Evolutionary conservation across 192 early-diverging fungal genomes (phyloP).

Genomic region (Backusella sp.): DNA sequence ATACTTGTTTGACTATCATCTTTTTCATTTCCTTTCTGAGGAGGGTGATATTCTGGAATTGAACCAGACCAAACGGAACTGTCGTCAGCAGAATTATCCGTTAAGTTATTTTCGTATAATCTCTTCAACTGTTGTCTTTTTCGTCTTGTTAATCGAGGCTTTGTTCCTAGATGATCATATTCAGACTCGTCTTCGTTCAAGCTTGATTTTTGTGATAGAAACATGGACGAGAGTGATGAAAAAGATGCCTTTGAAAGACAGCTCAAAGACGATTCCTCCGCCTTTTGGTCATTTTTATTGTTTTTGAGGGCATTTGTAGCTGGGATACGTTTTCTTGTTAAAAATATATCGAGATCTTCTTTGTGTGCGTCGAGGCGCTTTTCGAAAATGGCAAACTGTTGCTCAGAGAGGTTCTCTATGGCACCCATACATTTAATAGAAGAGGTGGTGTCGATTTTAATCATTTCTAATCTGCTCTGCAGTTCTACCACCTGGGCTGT

Average conservation of each 20-base stretch:
- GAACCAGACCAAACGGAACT: background rate
- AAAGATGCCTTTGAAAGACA: background rate
- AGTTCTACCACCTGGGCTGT: background rate
- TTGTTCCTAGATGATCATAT: background rate
- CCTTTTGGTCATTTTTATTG: background rate
- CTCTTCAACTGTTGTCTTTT: background rate
- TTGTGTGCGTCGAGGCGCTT: background rate
- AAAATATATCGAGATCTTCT: background rate
- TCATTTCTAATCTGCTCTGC: slow-evolving; percentile 8
- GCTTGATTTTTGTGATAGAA: background rate
- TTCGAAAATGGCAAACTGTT: background rate
- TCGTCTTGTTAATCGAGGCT: background rate
- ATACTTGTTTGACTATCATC: background rate
- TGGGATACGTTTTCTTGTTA: background rate
- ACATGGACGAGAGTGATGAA: background rate
- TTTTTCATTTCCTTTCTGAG: background rate
- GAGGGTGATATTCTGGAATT: background rate
- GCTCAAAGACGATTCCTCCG: background rate
- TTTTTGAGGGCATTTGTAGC: background rate
- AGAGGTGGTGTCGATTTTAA: background rate
- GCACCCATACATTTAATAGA: background rate
- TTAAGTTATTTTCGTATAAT: background rate
- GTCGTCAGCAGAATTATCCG: background rate
- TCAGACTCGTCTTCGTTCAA: background rate
- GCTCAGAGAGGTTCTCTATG: background rate